Evolutionary conservation across 2,329 filamentous ascomycete genomes (phyloP), one percentile per base, ranked within the genome.

Genomic region (Aaosphaeria arxii): DNA sequence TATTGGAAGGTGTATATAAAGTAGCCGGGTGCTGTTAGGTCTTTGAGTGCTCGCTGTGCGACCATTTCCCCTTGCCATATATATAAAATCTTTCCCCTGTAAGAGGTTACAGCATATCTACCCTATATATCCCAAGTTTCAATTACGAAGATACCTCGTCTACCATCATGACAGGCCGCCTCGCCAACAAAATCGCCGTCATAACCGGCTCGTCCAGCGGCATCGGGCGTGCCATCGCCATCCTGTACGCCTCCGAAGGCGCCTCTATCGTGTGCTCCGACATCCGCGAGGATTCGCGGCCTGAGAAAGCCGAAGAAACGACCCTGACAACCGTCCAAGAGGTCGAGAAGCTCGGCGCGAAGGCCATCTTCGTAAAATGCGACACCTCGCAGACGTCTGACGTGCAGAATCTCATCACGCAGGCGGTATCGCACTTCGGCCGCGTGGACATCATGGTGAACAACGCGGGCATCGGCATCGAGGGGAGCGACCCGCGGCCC

Each of bases 401-500:
- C 6, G 74, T 82, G 1, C 69, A 74, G 11, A 49, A 56, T 0
- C 69, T 71, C 4, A 58, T 83, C 4, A 58, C 64, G 1, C 58
- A 66, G 32, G 67, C 71, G 0, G 74, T 74, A 0, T 46, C 63
- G 6, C 52, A 63, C 31, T 82, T 78, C 57, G 78, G 78, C 1
- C 66, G 80, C 5, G 62, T 84, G 11, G 80, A 84, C 50, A 73
- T 66, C 31, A 66, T 72, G 61, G 59, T 71, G 5, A 72, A 72
- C 44, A 72, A 72, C 39, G 70, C 80, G 0, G 81, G 81, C 0
- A 73, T 82, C 1, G 69, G 64, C 0, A 40, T 72, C 4, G 76
- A 74, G 49, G 59, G n/a, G 51, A 54, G 30, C 51, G 50, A 4
- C 63, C 66, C 0, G 53, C 55, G 9, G 33, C 66, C 69, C 0